phyloP scores from a whole-genome alignment of 106 monocot genomes.

The Posidonia australis region DNA sequence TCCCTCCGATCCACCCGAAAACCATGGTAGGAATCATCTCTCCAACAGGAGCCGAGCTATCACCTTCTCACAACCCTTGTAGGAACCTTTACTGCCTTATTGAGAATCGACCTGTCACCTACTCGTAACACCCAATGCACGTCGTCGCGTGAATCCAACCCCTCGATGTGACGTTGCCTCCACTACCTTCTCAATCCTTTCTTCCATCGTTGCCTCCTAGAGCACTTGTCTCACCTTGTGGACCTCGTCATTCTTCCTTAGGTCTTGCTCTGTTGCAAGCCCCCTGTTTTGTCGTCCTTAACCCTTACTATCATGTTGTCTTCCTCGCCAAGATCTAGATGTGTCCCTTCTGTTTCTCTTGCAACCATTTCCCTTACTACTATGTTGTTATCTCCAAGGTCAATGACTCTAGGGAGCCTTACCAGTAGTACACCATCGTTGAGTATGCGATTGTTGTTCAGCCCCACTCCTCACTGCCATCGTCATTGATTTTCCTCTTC shows the following conservation, averaged over 20 bases:
- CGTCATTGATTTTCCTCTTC: conserved; percentile 74
- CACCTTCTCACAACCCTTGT: too few relatives aligned
- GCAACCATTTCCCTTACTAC: conserved; percentile 84
- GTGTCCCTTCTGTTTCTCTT: conserved; percentile 90
- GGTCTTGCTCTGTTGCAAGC: conserved; percentile 84
- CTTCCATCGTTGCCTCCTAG: too few relatives aligned
- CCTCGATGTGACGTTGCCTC: too few relatives aligned
- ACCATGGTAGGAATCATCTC: too few relatives aligned
- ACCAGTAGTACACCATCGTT: conserved; percentile 65
- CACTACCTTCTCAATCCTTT: too few relatives aligned
- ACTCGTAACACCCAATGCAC: too few relatives aligned
- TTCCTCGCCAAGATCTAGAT: conserved; percentile 96
- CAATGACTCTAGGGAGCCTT: conserved; percentile 85
- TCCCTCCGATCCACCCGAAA: too few relatives aligned
- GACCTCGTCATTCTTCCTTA: conserved; percentile 59
- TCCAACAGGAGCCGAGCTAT: too few relatives aligned
- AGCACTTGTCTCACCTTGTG: conserved; percentile 9
- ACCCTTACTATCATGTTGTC: conserved; percentile 82
- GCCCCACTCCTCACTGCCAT: conserved; percentile 2
- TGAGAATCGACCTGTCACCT: too few relatives aligned
- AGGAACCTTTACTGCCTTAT: too few relatives aligned
- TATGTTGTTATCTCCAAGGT: conserved; percentile 57
- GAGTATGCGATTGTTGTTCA: conserved; percentile 45
- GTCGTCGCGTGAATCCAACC: too few relatives aligned
- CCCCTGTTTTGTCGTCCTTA: conserved; percentile 75